phyloP scores from a whole-genome alignment of 2,329 filamentous ascomycete species.

The Penicillium glabrum region DNA sequence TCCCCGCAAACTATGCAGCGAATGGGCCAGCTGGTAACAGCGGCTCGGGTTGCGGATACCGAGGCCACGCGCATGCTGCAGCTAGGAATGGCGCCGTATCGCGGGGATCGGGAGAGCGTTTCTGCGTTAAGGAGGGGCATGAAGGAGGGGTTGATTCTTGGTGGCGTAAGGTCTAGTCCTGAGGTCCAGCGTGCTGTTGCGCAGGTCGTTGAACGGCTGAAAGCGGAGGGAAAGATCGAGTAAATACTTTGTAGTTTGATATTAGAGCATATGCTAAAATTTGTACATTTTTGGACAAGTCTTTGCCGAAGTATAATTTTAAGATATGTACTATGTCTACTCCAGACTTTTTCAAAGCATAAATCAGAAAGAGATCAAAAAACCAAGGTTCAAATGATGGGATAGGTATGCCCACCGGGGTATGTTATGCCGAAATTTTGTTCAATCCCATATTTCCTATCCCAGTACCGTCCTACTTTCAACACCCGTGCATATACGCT shows the following conservation, averaged over 20 bases:
- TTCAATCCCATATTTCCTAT: too few relatives aligned
- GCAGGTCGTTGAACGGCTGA: constrained; percentile 61
- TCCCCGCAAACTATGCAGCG: constrained; percentile 58
- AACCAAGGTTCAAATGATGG: too few relatives aligned
- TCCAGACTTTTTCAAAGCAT: too few relatives aligned
- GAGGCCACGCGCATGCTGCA: constrained; percentile 71
- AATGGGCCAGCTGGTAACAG: constrained; percentile 64
- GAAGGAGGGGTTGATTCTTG: constrained; percentile 84
- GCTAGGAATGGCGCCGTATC: constrained; percentile 79
- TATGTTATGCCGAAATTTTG: too few relatives aligned
- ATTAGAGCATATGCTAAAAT: background rate
- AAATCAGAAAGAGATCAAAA: too few relatives aligned
- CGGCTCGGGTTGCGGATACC: constrained; percentile 61
- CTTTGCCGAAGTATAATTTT: background rate
- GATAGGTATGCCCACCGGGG: too few relatives aligned
- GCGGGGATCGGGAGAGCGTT: constrained; percentile 65
- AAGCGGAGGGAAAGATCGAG: background rate
- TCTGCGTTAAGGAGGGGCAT: constrained; percentile 68
- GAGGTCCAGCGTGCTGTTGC: constrained; percentile 81
- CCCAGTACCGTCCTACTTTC: too few relatives aligned
- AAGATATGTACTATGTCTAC: too few relatives aligned
- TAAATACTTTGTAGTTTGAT: background rate
- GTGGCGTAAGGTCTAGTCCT: constrained; percentile 74
- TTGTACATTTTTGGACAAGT: background rate
- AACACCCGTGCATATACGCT: too few relatives aligned